Base-by-base conservation (phyloP, 331 rosid species). In the Quercus lobata region DNA sequence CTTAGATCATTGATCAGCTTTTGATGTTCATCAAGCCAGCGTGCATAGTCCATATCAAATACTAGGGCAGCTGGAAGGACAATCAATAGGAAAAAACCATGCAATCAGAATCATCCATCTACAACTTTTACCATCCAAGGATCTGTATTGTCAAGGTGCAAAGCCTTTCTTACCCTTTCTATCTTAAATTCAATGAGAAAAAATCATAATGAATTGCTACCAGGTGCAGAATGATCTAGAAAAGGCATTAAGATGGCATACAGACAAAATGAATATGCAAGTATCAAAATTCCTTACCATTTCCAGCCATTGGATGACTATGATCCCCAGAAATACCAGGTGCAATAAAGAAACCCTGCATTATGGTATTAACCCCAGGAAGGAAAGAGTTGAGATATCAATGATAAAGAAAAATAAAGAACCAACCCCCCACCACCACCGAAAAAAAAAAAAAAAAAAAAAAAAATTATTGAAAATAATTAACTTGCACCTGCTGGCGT, bases 1-100 rank as follows among this genome's bases (percentile, higher is more conserved):
- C 90, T 84, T 75, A 93, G 84, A 37, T 91, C 94, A 29, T 76
- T 80, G 71, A 88, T 88, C 9, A 91, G 57, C 14, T 79, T 80
- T 57, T 91, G 92, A 66, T 93, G 97, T 75, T 93, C 97, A 1
- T 93, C 93, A 22, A 89, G 89, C 97, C 97, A 93, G 35, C 84
- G 92, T 0, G 89, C 87, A 83, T 93, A 89, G 8, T 93, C 97
- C 56, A 90, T 57, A 71, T 93, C 89, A 15, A 93, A 93, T 22
- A 89, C 87, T 17, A 89, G 79, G 22, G 90, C 93, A 62, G 93
- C 95, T 87, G 62, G n/a, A 78, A 35, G 53, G 7, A 65, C 71
- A 74, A 75, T 16, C 12, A 60, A 22, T 14, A 14, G 25, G 71
- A 22, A 60, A 4, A 70, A 60, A 57, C 17, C 72, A 81, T 2